Evolutionary conservation across 768 basidiomycete genomes (phyloP).

Genomic region (Rhizopogon roseolus): DNA sequence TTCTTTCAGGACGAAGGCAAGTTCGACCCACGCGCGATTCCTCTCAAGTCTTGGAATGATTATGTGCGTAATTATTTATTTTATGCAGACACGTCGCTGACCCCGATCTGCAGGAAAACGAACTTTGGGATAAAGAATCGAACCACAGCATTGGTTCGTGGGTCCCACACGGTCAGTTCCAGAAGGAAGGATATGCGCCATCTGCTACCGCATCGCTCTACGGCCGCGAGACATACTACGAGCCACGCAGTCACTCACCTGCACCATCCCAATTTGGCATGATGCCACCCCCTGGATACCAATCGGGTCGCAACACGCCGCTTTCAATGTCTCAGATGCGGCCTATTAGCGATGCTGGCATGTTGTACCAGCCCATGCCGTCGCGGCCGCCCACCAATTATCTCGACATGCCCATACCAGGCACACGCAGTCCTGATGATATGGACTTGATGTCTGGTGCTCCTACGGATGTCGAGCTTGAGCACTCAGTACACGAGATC

Average conservation of each 20-base stretch:
- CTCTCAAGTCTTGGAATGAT: constrained; percentile 95
- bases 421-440: constrained; percentile 47
- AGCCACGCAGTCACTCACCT: constrained; percentile 69
- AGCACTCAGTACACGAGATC: constrained; percentile 67
- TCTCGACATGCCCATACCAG: constrained; percentile 65
- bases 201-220: constrained; percentile 78
- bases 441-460: constrained; percentile 38
- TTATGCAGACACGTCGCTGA: background rate
- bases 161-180: constrained; percentile 72
- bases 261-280: constrained; percentile 63
- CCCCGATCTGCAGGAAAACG: constrained; percentile 62
- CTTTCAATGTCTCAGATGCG: constrained; percentile 37
- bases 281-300: constrained; percentile 60
- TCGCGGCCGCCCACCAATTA: constrained; percentile 76
- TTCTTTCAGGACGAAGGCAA: constrained; percentile 85
- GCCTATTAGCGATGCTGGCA: constrained; percentile 26
- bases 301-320: constrained; percentile 74
- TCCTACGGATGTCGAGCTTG: constrained; percentile 71
- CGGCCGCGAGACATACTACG: constrained; percentile 85
- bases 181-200: constrained; percentile 72
- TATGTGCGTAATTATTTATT: constrained; percentile 52
- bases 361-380: constrained; percentile 56
- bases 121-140: constrained; percentile 96
- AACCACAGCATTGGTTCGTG: constrained; percentile 94
- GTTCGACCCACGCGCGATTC: constrained; percentile 90